Conservation (phyloP, 2,329 filamentous ascomycete species). For the Grosmannia serpens region DNA sequence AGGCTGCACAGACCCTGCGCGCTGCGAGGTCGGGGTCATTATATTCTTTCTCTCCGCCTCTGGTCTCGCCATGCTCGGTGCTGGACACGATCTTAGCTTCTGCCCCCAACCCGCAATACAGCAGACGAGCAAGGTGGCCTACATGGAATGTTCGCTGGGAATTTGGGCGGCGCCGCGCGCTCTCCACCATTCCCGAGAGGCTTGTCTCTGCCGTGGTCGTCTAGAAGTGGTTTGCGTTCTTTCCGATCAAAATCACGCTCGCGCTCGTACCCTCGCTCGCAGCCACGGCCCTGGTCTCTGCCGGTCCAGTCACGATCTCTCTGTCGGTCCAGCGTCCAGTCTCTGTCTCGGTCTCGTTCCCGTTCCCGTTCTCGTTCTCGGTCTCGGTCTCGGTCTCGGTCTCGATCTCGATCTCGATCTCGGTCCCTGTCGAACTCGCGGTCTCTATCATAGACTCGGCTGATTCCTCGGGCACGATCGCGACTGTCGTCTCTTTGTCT, state of each 20-base stretch:
- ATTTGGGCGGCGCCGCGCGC: no score
- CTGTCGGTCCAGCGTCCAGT: constrained; percentile 7
- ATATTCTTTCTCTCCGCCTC: not conserved
- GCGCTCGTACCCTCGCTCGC: not conserved
- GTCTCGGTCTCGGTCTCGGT: constrained; percentile 6
- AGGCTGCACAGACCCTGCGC: no score
- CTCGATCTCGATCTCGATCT: not conserved
- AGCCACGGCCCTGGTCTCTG: not conserved
- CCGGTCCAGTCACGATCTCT: not conserved
- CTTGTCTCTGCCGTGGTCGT: not conserved
- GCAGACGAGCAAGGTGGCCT: not conserved
- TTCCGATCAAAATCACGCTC: not conserved
- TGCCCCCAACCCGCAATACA: not conserved
- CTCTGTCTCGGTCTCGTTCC: constrained; percentile 8
- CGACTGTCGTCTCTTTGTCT: not conserved
- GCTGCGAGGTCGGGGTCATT: not conserved
- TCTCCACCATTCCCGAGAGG: not conserved
- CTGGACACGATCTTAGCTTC: not conserved
- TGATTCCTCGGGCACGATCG: not conserved
- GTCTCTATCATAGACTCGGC: not conserved
- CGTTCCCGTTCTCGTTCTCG: not conserved
- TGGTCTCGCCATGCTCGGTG: not conserved
- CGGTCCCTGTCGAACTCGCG: not conserved
- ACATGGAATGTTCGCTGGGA: not conserved
- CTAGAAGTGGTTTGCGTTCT: not conserved